Evolutionary conservation across 805 yeast genomes (phyloP).

Genomic region (Suhomyces pyralidae): DNA sequence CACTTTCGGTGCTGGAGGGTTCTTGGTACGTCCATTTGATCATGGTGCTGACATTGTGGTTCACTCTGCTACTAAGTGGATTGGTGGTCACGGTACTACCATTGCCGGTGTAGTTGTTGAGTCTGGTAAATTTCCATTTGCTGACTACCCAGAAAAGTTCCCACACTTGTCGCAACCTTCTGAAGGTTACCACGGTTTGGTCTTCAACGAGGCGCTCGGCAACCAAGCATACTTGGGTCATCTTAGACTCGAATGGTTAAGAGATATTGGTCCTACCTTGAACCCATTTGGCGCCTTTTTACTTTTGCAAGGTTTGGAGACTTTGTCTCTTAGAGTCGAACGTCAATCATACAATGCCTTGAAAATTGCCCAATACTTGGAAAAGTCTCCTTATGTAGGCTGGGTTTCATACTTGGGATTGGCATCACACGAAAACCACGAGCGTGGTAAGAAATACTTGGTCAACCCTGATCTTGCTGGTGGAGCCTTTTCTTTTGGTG

Average conservation of each 20-base stretch:
- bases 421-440: constrained; percentile 73
- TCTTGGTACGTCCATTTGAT: constrained; percentile 74
- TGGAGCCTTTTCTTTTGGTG: constrained; percentile 86
- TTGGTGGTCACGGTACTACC: constrained; percentile 95
- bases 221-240: constrained; percentile 75
- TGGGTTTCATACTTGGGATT: constrained; percentile 96
- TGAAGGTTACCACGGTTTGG: constrained; percentile 89
- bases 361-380: constrained; percentile 74
- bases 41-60: constrained; percentile 90
- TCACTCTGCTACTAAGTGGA: constrained; percentile 97
- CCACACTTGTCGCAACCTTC: constrained; percentile 91
- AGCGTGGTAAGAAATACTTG: constrained; percentile 79
- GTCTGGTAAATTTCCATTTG: constrained; percentile 92
- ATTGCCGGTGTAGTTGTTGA: constrained; percentile 90
- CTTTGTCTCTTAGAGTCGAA: constrained; percentile 88
- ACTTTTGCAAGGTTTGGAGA: constrained; percentile 88
- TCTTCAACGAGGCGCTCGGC: constrained; percentile 79
- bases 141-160: constrained; percentile 76
- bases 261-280: constrained; percentile 89
- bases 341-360: constrained; percentile 85
- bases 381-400: constrained; percentile 66
- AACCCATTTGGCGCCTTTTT: constrained; percentile 88
- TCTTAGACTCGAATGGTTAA: constrained; percentile 76
- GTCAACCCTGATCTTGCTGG: constrained; percentile 58
- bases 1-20: constrained; percentile 97